phyloP scores from a whole-genome alignment of 352 stramenopile species.

The Globisporangium acanthophoron region DNA sequence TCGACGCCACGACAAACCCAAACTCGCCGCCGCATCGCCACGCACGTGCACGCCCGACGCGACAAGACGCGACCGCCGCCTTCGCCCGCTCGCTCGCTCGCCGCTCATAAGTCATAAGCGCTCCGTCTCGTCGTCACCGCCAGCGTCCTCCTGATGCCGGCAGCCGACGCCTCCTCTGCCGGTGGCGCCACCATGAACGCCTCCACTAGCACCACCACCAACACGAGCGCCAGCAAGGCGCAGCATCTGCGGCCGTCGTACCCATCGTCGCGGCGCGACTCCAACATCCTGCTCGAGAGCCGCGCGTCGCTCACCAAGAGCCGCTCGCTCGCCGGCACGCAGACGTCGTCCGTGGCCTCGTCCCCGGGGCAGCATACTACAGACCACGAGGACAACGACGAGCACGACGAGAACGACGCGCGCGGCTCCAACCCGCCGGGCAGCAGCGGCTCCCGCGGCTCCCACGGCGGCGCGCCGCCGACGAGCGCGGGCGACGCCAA shows the following conservation, averaged over 20 bases:
- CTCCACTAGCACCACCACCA: neutral
- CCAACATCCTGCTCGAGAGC: constrained; percentile 25
- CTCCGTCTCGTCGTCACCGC: neutral
- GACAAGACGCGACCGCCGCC: no score
- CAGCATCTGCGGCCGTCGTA: constrained; percentile 7
- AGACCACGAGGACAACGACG: constrained; percentile 10
- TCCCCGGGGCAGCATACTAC: constrained; percentile 5
- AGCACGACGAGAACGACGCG: constrained; percentile 9
- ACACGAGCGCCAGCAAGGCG: neutral
- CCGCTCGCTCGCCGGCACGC: constrained; percentile 10
- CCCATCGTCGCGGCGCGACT: constrained; percentile 13
- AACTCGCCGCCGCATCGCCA: neutral
- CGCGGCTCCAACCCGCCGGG: neutral
- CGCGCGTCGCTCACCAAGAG: constrained; percentile 61
- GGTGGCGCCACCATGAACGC: neutral
- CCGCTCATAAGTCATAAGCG: neutral
- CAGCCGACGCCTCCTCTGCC: neutral
- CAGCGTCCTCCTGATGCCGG: neutral
- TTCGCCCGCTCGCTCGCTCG: no score
- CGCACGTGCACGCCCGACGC: neutral
- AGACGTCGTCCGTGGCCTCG: constrained; percentile 15
- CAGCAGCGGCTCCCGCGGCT: neutral
- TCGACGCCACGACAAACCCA: no score
- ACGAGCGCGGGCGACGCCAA: constrained; percentile 15
- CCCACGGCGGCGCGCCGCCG: constrained; percentile 2